Evolutionary conservation across 306 rosid species (phyloP).

Genomic region (Trifolium dubium): DNA sequence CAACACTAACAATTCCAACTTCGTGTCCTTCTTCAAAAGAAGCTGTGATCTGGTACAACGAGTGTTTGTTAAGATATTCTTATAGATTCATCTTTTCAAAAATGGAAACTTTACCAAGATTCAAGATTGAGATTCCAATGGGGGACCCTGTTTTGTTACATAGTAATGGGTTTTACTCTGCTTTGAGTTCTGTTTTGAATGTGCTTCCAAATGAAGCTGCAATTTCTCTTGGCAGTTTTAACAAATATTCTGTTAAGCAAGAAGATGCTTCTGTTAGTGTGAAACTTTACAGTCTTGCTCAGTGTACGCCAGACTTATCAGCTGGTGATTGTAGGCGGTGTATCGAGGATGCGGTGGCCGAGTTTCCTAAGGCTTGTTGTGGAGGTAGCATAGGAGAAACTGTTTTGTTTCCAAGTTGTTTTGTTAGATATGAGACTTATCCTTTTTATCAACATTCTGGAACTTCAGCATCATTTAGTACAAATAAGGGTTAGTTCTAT

Average conservation of each 20-base stretch:
- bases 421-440: conserved; percentile 48
- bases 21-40: conserved; percentile 40
- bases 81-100: conserved; percentile 39
- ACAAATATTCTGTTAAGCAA: conserved; percentile 40
- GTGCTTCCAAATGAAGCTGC: conserved; percentile 40
- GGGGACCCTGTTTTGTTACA: conserved; percentile 46
- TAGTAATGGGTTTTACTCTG: conserved; percentile 32
- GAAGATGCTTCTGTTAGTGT: conserved; percentile 28
- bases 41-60: conserved; percentile 58
- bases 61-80: conserved; percentile 52
- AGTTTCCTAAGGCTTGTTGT: conserved; percentile 44
- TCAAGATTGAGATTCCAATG: conserved; percentile 44
- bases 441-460: conserved; percentile 53
- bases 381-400: conserved; percentile 48
- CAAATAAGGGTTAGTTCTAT: conserved; percentile 29
- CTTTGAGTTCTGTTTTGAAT: conserved; percentile 39
- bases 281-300: conserved; percentile 48
- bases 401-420: conserved; percentile 51
- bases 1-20: conserved; percentile 25
- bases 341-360: conserved; percentile 37
- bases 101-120: conserved; percentile 43
- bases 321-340: conserved; percentile 42
- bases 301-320: conserved; percentile 56
- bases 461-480: conserved; percentile 4
- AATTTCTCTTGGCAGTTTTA: conserved; percentile 4